These are phyloP conservation scores for Saprolegnia parasitica DNA, from an alignment of 352 stramenopile genomes.

Conservation along the genomic window DNA sequence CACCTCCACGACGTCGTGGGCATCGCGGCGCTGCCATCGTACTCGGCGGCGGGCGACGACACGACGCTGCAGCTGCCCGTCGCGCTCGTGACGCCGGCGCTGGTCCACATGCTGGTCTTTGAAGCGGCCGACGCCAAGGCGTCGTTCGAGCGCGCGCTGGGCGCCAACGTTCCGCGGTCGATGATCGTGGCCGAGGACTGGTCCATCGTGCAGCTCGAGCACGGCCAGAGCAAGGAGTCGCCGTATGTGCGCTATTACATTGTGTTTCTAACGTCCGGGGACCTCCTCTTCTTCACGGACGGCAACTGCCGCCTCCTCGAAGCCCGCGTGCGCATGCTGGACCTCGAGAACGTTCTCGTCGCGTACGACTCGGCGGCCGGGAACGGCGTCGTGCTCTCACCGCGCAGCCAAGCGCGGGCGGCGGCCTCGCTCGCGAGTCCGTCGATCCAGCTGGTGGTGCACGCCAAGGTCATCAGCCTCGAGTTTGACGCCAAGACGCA, in stretches of 20 bases:
- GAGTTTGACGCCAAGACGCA: conserved; percentile 20
- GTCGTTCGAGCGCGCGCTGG: background rate
- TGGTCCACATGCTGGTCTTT: conserved; percentile 10
- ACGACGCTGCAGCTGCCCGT: conserved; percentile 14
- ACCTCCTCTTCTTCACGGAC: conserved; percentile 25
- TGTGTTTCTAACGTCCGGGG: conserved; percentile 15
- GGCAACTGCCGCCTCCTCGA: background rate
- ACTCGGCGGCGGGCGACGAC: background rate
- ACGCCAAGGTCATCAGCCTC: background rate
- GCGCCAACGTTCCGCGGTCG: background rate
- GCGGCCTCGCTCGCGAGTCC: background rate
- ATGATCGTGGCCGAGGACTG: conserved; percentile 21
- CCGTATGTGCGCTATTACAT: conserved; percentile 12
- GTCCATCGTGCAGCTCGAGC: conserved; percentile 25
- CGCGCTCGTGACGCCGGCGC: background rate
- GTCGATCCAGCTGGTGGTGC: conserved; percentile 2
- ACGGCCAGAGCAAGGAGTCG: background rate
- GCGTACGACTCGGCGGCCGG: conserved; percentile 12
- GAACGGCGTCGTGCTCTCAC: conserved; percentile 6
- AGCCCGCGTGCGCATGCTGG: conserved; percentile 21
- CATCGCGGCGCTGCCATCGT: conserved; percentile 3
- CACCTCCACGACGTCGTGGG: conserved; percentile 9
- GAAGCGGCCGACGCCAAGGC: background rate
- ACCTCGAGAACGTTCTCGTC: conserved; percentile 18
- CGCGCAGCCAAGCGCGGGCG: background rate